Percentiles rank a stretch among this genome's conserved stretches.
These are phyloP conservation scores for Poa pratensis DNA, from an alignment of 176 grass and related monocot species.

Conservation along the genomic window DNA sequence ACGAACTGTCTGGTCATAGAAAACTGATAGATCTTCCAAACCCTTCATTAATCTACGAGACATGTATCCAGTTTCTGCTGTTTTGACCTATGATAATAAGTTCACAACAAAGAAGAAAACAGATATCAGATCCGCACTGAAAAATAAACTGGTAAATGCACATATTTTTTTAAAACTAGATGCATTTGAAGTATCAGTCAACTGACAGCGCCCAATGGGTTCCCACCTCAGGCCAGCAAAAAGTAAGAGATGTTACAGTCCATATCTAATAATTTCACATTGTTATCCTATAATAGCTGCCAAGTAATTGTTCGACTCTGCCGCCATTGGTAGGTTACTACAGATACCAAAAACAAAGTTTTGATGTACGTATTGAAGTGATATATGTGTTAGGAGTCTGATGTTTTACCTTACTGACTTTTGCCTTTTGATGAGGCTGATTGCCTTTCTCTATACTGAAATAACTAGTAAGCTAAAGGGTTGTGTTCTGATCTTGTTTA, in stretches of 20 bases:
- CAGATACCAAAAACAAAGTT: conserved; percentile 20
- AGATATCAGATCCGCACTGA: conserved; percentile 29
- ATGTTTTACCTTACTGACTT: conserved; percentile 8
- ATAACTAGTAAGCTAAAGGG: background rate
- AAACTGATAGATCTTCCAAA: conserved; percentile 93
- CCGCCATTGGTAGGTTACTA: conserved; percentile 10
- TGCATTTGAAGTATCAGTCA: conserved; percentile 26
- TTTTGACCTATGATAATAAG: conserved; percentile 79
- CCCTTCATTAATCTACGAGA: conserved; percentile 96
- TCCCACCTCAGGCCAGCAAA: conserved; percentile 1
- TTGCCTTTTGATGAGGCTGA: background rate
- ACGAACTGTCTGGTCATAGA: conserved; percentile 93
- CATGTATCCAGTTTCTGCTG: conserved; percentile 99
- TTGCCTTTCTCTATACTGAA: conserved; percentile 8
- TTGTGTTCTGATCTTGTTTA: background rate
- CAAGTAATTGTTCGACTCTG: conserved; percentile 1
- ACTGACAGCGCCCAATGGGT: background rate
- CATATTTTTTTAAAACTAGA: background rate
- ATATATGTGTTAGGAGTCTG: background rate
- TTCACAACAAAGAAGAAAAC: conserved; percentile 38
- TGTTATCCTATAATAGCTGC: conserved; percentile 5
- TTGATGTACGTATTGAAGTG: background rate
- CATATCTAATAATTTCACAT: background rate
- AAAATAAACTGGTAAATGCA: conserved; percentile 23
- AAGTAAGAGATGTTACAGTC: background rate